These are phyloP conservation scores for Agaricus subrufescens DNA, from an alignment of 768 basidiomycete genomes.

Conservation along the genomic window DNA sequence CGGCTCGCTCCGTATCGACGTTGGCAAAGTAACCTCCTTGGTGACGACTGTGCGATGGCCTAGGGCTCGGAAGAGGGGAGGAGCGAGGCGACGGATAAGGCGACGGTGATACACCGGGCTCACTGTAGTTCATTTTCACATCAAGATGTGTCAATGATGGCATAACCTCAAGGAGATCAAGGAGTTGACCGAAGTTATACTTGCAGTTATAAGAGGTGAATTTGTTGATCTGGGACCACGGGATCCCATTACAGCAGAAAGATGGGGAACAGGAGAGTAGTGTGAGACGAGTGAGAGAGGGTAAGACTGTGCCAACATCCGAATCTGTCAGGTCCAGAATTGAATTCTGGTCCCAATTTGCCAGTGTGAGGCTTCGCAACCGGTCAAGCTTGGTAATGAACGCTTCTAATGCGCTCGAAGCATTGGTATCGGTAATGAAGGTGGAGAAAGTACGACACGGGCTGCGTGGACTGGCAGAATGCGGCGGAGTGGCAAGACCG, in stretches of 20 bases:
- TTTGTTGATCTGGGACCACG: conserved; percentile 2
- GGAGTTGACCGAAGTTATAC: conserved; percentile 7
- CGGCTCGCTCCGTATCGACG: not conserved
- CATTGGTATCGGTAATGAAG: not conserved
- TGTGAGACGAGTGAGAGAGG: not conserved
- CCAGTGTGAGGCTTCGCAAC: conserved; percentile 7
- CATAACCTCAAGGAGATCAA: conserved; percentile 9
- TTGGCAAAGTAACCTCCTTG: not conserved
- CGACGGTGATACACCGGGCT: conserved; percentile 3
- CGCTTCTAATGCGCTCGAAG: conserved; percentile 2
- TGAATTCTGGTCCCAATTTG: conserved; percentile 6
- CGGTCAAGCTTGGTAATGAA: conserved; percentile 8
- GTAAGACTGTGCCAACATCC: not conserved
- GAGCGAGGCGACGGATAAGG: conserved; percentile 7
- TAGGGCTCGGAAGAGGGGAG: conserved; percentile 6
- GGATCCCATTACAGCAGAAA: conserved; percentile 6
- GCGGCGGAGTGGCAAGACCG: conserved; percentile 4
- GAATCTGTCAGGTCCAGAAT: not conserved
- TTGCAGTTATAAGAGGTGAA: conserved; percentile 9
- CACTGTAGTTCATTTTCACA: conserved; percentile 9
- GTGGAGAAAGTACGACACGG: not conserved
- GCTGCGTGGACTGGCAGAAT: conserved; percentile 3
- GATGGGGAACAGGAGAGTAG: conserved; percentile 6
- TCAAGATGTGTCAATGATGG: conserved; percentile 7
- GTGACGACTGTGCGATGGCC: not conserved